Evolutionary conservation across 371 early-diverging fungal species (phyloP).

Genomic region (Globomyces sp.): DNA sequence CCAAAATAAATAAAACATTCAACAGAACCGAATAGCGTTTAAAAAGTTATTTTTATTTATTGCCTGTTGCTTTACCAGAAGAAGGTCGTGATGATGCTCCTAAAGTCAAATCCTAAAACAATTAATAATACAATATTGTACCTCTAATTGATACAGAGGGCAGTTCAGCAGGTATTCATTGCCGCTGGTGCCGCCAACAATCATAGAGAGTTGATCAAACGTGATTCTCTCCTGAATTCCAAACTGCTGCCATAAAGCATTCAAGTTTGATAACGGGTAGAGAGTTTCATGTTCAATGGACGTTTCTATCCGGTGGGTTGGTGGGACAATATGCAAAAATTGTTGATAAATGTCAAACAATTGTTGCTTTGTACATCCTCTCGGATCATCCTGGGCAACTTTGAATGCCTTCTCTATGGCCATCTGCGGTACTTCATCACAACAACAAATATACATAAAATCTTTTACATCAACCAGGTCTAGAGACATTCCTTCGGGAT

Average conservation of each 20-base stretch:
- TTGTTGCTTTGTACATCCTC: constrained; percentile 8
- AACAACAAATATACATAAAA: constrained; percentile 16
- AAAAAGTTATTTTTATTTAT: neutral
- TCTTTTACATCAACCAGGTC: constrained; percentile 1
- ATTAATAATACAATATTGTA: neutral
- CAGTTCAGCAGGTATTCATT: constrained; percentile 1
- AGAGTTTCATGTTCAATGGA: constrained; percentile 1
- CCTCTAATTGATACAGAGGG: constrained; percentile 15
- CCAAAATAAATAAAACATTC: too few relatives aligned
- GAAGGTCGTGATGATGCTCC: constrained; percentile 7
- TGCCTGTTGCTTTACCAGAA: constrained; percentile 9
- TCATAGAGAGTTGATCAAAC: neutral
- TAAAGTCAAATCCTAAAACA: constrained; percentile 9
- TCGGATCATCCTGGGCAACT: constrained; percentile 9
- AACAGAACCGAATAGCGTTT: too few relatives aligned
- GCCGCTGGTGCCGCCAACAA: neutral
- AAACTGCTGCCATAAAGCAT: neutral
- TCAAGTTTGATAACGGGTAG: neutral
- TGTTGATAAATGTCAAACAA: constrained; percentile 3
- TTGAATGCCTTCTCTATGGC: constrained; percentile 13
- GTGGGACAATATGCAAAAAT: constrained; percentile 1
- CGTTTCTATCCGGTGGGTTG: constrained; percentile 4
- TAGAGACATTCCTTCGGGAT: neutral
- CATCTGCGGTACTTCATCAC: constrained; percentile 11
- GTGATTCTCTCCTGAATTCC: neutral